A percentile compares a stretch with the other conserved stretches of the same genome.
Conservation (phyloP, 495 filamentous ascomycete species). For the Oleoguttula mirabilis region DNA sequence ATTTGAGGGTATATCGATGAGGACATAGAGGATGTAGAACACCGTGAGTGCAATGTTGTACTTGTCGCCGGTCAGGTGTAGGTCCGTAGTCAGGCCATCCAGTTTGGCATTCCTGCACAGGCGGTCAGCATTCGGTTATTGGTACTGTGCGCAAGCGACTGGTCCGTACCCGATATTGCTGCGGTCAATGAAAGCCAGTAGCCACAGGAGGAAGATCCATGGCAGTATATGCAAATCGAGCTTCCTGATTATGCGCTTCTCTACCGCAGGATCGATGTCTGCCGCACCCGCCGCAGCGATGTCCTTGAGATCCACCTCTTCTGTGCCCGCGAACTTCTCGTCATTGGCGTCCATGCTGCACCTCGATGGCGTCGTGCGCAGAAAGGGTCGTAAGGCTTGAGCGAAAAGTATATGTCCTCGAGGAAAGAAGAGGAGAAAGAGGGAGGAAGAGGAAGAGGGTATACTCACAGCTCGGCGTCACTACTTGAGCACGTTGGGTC, state of each 20-base stretch:
- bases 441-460: too few species aligned
- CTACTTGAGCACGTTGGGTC: too few species aligned
- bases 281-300: background rate
- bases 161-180: conserved; percentile 41
- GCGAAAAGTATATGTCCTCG: too few species aligned
- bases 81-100: conserved; percentile 33
- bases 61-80: conserved; percentile 31
- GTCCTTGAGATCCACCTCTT: conserved; percentile 9
- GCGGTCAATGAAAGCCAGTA: conserved; percentile 43
- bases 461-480: too few species aligned
- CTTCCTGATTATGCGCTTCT: conserved; percentile 27
- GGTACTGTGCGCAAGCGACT: background rate
- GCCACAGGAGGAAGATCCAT: conserved; percentile 41
- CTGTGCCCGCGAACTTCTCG: conserved; percentile 4
- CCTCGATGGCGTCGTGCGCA: too few species aligned
- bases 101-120: conserved; percentile 30
- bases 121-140: background rate
- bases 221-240: conserved; percentile 36
- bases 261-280: conserved; percentile 19
- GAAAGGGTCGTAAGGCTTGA: too few species aligned
- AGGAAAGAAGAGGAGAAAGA: too few species aligned
- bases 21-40: conserved; percentile 42
- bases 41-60: conserved; percentile 38
- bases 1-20: conserved; percentile 38
- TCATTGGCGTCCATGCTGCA: conserved; percentile 4